Conservation (phyloP, 2,329 filamentous ascomycete species). For the Penicillium brevicompactum region DNA sequence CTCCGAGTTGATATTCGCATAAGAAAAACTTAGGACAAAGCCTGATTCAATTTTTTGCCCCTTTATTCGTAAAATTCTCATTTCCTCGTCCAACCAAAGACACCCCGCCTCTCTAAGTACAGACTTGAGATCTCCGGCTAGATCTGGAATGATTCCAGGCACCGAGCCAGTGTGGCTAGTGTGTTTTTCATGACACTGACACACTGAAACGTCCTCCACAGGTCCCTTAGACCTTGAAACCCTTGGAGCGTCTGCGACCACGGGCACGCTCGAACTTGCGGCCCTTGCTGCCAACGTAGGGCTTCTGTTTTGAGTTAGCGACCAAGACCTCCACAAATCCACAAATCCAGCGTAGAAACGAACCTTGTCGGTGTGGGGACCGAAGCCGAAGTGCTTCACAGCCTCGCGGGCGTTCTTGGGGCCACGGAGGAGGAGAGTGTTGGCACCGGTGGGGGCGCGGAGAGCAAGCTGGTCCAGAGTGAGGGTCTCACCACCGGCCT, state of each 20-base stretch:
- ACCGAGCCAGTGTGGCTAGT: conserved; percentile 16
- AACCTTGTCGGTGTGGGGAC: conserved; percentile 97
- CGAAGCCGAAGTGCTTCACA: conserved; percentile 98
- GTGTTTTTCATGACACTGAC: conserved; percentile 14
- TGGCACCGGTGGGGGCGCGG: conserved; percentile 90
- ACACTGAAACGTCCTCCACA: conserved; percentile 21
- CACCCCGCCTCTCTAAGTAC: conserved; percentile 24
- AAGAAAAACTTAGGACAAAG: conserved; percentile 30
- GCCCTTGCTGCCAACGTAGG: conserved; percentile 96
- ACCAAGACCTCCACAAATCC: neutral
- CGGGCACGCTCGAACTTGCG: conserved; percentile 99
- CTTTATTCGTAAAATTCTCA: conserved; percentile 27
- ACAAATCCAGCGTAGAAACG: conserved; percentile 30
- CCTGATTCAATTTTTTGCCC: conserved; percentile 32
- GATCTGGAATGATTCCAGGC: conserved; percentile 18
- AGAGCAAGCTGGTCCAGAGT: conserved; percentile 97
- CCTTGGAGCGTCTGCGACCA: conserved; percentile 96
- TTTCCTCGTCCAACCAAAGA: conserved; percentile 25
- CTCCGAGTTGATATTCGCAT: conserved; percentile 26
- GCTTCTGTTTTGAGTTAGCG: conserved; percentile 66
- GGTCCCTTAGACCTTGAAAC: conserved; percentile 95
- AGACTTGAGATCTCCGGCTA: conserved; percentile 23
- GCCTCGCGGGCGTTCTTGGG: conserved; percentile 98
- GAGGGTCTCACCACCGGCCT: conserved; percentile 91
- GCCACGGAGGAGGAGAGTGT: conserved; percentile 95